Conservation (phyloP, 805 yeast genomes). For the Yarrowia phangngaensis region DNA sequence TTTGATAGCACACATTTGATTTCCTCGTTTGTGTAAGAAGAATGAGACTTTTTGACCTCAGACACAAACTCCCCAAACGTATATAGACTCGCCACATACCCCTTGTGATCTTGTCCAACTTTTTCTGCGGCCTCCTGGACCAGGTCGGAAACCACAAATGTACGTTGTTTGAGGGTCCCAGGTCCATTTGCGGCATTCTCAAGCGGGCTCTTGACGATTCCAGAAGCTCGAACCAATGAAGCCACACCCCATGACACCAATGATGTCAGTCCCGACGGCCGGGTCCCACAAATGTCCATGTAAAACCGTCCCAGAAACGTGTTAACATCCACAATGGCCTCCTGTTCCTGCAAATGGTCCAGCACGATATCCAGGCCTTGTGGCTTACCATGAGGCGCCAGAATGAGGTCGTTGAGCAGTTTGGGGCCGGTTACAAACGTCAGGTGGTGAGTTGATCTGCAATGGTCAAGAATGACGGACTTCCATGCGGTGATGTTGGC, state of each 20-base stretch:
- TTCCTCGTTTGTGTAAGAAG: not conserved
- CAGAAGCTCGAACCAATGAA: slow-evolving; percentile 12
- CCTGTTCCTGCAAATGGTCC: slow-evolving; percentile 20
- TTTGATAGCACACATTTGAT: not conserved
- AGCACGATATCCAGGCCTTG: slow-evolving; percentile 18
- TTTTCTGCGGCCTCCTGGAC: slow-evolving; percentile 10
- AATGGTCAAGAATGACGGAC: slow-evolving; percentile 36
- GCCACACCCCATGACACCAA: slow-evolving; percentile 21
- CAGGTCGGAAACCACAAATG: slow-evolving; percentile 11
- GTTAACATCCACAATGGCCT: slow-evolving; percentile 1
- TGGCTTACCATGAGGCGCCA: slow-evolving; percentile 22
- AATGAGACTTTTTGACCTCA: not conserved
- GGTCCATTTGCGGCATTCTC: slow-evolving; percentile 15
- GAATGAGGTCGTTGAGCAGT: slow-evolving; percentile 19
- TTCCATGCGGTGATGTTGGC: slow-evolving; percentile 52
- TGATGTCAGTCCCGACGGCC: slow-evolving; percentile 1
- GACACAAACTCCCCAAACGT: slow-evolving; percentile 21
- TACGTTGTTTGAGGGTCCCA: slow-evolving; percentile 15
- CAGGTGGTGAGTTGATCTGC: slow-evolving; percentile 7
- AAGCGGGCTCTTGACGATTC: slow-evolving; percentile 3
- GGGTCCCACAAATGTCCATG: slow-evolving; percentile 12
- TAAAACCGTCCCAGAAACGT: slow-evolving; percentile 14
- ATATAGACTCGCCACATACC: slow-evolving; percentile 16
- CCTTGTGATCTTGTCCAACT: not conserved
- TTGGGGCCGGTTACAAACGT: slow-evolving; percentile 21